These are phyloP conservation scores for Solanum megistacrolobum DNA, from an alignment of 257 asterid genomes.

Conservation along the genomic window DNA sequence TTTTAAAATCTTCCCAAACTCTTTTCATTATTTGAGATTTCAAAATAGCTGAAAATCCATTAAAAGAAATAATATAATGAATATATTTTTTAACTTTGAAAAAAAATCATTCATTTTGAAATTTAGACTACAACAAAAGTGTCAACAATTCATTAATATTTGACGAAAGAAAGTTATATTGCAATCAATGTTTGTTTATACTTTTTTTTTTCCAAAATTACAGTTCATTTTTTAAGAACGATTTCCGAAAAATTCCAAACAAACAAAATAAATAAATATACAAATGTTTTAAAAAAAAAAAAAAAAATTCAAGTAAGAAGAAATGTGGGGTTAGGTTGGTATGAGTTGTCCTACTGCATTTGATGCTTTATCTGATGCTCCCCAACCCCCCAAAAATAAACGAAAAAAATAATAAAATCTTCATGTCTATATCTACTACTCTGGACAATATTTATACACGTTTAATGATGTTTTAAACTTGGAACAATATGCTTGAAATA, in stretches of 20 bases:
- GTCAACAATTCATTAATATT: background rate
- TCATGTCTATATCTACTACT: conserved; percentile 10
- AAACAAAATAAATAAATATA: background rate
- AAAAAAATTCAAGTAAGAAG: background rate
- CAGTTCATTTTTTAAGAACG: background rate
- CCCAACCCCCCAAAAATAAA: background rate
- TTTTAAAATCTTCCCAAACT: too few species aligned
- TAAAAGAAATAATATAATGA: too few species aligned
- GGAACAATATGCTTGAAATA: background rate
- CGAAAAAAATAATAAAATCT: background rate
- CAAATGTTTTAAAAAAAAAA: background rate
- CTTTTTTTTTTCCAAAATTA: background rate
- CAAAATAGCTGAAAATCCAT: background rate
- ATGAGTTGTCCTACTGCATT: conserved; percentile 21
- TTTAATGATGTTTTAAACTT: background rate
- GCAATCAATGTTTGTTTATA: background rate
- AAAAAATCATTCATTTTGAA: too few species aligned
- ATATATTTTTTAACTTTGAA: background rate
- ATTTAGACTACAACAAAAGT: background rate
- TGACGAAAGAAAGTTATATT: background rate
- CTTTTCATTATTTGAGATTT: too few species aligned
- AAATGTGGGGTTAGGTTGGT: conserved; percentile 26
- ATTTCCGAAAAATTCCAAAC: background rate
- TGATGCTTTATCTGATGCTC: conserved; percentile 1
- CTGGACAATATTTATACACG: background rate